Base-by-base conservation (phyloP, 2,329 filamentous ascomycete genomes). In the Colletotrichum siamense region DNA sequence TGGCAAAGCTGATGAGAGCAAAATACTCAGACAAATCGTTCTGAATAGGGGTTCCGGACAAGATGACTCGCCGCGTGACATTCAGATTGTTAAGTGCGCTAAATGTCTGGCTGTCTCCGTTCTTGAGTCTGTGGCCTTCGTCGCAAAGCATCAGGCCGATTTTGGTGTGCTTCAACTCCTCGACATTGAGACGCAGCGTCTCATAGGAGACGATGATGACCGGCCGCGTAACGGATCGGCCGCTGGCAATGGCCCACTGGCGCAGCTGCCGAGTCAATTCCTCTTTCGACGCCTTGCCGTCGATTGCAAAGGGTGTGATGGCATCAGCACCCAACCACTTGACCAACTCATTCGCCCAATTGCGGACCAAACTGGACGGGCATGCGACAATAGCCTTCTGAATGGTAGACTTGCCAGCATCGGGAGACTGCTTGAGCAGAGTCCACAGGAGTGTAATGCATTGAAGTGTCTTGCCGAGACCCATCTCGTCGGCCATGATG, bases 401-500 rank as follows among this genome's bases (percentile, higher is more conserved):
- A 61, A 99, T 98, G 0, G 95, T 98, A 1, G 94, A 86, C 83
- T 96, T 98, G 24, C 97, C 97, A n/a, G 96, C 95, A 55, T 98
- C 95, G 0, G 97, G 95, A 0, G 96, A 98, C 82, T 99, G 97
- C 84, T 98, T 99, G 18, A 99, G 87, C 2, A 99, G 87, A 2
- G 97, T 99, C 97, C 97, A 99, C 89, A 99, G 94, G 66, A 99
- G 90, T 1, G 97, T 92, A 81, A 99, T 99, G 85, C 97, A 99
- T 88, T 99, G 97, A 59, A 99, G 86, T 22, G 97, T 99, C 87
- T 99, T 99, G 73, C 97, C 97, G 34, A 99, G 88, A 80, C 97
- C 97, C 97, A 99, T 99, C 83, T 98, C 97, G 83, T 99, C 97
- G 69, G 97, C 97, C 97, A 99, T 99, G 83, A 99, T 99, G 85